Evolutionary conservation across 2,329 filamentous ascomycete genomes (phyloP), one percentile per base, ranked within the genome.

Genomic region (Ophiostoma piceae): DNA sequence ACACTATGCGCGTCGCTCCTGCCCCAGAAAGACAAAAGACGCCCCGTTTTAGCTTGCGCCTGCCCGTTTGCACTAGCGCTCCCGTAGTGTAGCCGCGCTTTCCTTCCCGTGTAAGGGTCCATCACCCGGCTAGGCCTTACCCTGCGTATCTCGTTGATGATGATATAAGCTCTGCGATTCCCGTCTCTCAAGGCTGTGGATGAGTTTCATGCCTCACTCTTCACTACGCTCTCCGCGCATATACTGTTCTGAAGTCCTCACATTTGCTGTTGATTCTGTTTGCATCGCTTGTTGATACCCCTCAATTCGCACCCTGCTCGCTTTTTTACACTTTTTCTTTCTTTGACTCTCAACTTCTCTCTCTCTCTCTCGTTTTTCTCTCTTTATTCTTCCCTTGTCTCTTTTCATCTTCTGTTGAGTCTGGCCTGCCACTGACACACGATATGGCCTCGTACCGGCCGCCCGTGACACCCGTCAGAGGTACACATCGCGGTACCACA

Each of bases 1-100:
- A 29, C 26, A 29, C 26, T 29, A 29, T 29, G 26, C 26, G 9
- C 39, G 16, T 16, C 47, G 47, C 47, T 51, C 47, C 47, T 51
- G 47, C 47, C 47, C 47, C n/a, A 51, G 47, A 22, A 51, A 22
- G 47, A 41, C 39, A 47, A 47, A 47, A 7, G 16, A n/a, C 12
- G 39, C 16, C 7, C 16, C 43, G 7, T 47, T 47, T 47, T 47
- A 47, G 43, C 43, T 19, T 16, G 26, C 11, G n/a, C 19, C 12
- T 26, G 57, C 12, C 57, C 57, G 26, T 32, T 62, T 62, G 57
- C 57, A 32, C 57, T 62, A 62, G 57, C 57, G 57, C 14, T 62
- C 57, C 57, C 57, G 57, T 26, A 62, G 26, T n/a, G 57, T 26
- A 62, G 26, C 57, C 57, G 51, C 51, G 26, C 51, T 57, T 26